Conservation (phyloP, 768 basidiomycete species). For the Ramaria sp. region DNA sequence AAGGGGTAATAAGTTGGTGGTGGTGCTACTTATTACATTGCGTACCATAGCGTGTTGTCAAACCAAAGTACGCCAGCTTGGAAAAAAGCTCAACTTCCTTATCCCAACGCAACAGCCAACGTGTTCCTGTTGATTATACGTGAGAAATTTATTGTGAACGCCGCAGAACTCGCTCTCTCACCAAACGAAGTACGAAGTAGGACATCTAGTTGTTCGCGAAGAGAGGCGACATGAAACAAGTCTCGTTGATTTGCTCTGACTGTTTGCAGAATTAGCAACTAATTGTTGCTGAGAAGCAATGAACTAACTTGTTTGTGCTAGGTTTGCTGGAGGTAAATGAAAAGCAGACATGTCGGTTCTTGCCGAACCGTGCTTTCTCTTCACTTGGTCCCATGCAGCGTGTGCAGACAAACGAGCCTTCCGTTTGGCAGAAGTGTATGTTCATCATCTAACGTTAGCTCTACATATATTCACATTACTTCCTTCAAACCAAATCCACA, state of each 20-base stretch:
- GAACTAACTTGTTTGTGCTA: conserved; percentile 76
- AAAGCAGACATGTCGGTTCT: conserved; percentile 13
- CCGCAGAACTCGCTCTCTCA: conserved; percentile 23
- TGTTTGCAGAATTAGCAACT: conserved; percentile 21
- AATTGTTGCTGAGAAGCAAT: neutral
- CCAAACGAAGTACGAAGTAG: conserved; percentile 73
- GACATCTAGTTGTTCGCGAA: conserved; percentile 66
- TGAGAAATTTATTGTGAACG: neutral
- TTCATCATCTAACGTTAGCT: conserved; percentile 4
- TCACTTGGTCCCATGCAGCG: neutral
- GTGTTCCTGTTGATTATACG: conserved; percentile 42
- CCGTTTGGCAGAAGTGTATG: conserved; percentile 72
- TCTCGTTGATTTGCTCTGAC: conserved; percentile 84
- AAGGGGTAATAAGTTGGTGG: neutral
- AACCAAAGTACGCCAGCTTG: conserved; percentile 60
- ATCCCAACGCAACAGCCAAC: conserved; percentile 73
- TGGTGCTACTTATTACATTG: neutral
- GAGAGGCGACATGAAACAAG: conserved; percentile 59
- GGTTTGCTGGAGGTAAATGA: conserved; percentile 56
- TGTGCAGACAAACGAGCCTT: conserved; percentile 35
- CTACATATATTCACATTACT: neutral
- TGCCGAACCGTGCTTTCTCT: neutral
- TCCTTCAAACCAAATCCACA: neutral
- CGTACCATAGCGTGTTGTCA: conserved; percentile 66
- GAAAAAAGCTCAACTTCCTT: conserved; percentile 65